Percentiles rank a stretch among this genome's conserved stretches.
These are phyloP conservation scores for Obba rivulosa DNA, from an alignment of 768 basidiomycete genomes.

Conservation along the genomic window DNA sequence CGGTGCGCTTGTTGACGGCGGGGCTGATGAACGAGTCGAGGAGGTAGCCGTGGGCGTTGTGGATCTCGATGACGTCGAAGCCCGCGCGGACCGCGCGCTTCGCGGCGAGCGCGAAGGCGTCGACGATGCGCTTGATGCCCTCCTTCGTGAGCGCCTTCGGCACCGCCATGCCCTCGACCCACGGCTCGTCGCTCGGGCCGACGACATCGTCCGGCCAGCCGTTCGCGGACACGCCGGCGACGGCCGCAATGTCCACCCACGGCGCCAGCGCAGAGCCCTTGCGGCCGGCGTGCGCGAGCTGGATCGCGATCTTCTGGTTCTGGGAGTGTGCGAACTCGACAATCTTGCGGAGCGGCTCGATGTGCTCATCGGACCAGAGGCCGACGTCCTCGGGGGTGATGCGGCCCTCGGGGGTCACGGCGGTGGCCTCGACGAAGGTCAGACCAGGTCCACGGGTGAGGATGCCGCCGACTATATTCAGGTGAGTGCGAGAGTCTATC, in stretches of 20 bases:
- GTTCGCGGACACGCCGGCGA: constrained; percentile 32
- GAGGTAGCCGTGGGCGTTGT: constrained; percentile 19
- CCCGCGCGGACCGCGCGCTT: constrained; percentile 57
- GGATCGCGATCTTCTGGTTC: constrained; percentile 65
- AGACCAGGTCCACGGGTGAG: constrained; percentile 50
- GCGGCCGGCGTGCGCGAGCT: constrained; percentile 74
- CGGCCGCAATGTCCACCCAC: constrained; percentile 41
- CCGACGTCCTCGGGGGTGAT: constrained; percentile 60
- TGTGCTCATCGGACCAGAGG: constrained; percentile 60
- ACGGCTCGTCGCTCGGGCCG: constrained; percentile 11
- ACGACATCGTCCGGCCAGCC: constrained; percentile 31
- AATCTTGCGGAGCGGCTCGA: constrained; percentile 39
- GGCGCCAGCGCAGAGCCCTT: constrained; percentile 63
- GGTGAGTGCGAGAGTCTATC: not conserved
- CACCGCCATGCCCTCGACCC: constrained; percentile 2
- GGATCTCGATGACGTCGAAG: constrained; percentile 20
- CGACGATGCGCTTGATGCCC: constrained; percentile 1
- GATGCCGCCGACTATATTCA: constrained; percentile 43
- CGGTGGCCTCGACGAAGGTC: constrained; percentile 62
- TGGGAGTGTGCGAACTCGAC: constrained; percentile 72
- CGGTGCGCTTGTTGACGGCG: constrained; percentile 34
- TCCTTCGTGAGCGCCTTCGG: constrained; percentile 1
- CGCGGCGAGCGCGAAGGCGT: constrained; percentile 3
- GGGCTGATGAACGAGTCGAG: constrained; percentile 32
- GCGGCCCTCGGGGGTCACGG: constrained; percentile 55